Evolutionary conservation across 2,329 filamentous ascomycete species (phyloP), one percentile per base, ranked within the genome.

Genomic region (Fusarium abutilonis): DNA sequence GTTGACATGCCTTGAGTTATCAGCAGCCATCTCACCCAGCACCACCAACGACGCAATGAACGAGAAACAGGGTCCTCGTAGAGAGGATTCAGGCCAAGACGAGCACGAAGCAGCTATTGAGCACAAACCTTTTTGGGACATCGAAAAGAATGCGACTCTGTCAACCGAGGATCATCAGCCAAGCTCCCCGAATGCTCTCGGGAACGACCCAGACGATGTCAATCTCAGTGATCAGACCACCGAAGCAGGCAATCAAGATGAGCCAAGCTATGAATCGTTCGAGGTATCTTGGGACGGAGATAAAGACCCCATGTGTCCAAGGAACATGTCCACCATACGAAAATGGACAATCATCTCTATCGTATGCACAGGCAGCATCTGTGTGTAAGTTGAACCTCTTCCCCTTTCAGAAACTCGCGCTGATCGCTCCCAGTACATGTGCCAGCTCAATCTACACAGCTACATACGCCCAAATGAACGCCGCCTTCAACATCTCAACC

Each of bases 381-480:
- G 60, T 29, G 60, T 63, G 60, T 64, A 61, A 61, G 60, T 46
- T 15, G 0, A 21, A 1, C 19, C 6, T 4, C 0, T 6, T 8
- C 2, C 6, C 6, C 7, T 3, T 3, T 4, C 19, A 19, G 19
- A 19, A 4, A 19, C 19, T 3, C 4, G 19, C 3, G n/a, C 56
- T 60, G 1, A 60, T 4, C 11, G 4, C 15, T 0, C 11, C 0
- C 11, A 91, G 89, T 52, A 94, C 91, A 11, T 92, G 90, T 73
- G 85, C 89, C 1, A 92, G 89, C 32, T 93, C 91, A 4, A 85
- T 95, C 67, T 96, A 96, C 75, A 67, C 66, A 2, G 28, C 66
- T 2, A 69, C 66, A 0, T 69, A 69, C 10, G 31, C 40, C 0
- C 64, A 69, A 23, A 63, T 69, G 38, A 56, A 56, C 17, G 41